Evolutionary conservation across 1,284 basidiomycete species (phyloP), one percentile per base, ranked within the genome.

Genomic region (Ceratobasidium papillatum): DNA sequence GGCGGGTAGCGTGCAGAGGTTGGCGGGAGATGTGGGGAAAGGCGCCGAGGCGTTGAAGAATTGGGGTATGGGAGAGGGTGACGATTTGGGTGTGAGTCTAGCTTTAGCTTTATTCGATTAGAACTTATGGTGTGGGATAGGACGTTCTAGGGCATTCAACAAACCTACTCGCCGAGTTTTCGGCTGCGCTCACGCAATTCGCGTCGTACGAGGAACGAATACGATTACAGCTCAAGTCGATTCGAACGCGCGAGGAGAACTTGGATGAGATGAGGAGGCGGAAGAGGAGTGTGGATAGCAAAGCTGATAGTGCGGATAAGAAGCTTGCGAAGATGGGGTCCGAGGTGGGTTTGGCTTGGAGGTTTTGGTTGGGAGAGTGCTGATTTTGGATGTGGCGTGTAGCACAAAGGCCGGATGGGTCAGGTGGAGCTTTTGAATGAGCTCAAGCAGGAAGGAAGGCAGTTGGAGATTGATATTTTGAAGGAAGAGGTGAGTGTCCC

Each of bases 271-370:
- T 96, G 43, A 91, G 90, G 79, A 86, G 89, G 25, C 86, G 90
- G 22, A 86, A 84, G 34, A 32, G 77, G 58, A 54, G 85, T 5
- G 85, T 95, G 2, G 87, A 86, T 14, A 82, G 87, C 32, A 92
- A 93, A 77, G 94, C 95, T 0, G 96, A 98, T 75, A 82, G 88
- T n/a, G 94, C 94, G 0, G 95, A 98, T 80, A 92, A 87, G 85
- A 97, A 96, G 82, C 86, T 98, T 32, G 88, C 87, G 80, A 97
- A 93, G 84, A 98, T 98, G 95, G 89, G 88, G 68, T 87, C 93
- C 0, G 95, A 95, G 78, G 81, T 80, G 25, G 30, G 78, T 76
- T 19, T 56, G 49, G 45, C 51, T n/a, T 47, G 38, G 36, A 32
- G 45, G 14, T 7, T 63, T 38, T 25, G 34, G 9, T 30, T 17